Base-by-base conservation (phyloP, 441 rosid genomes). In the Eutrema salsugineum region DNA sequence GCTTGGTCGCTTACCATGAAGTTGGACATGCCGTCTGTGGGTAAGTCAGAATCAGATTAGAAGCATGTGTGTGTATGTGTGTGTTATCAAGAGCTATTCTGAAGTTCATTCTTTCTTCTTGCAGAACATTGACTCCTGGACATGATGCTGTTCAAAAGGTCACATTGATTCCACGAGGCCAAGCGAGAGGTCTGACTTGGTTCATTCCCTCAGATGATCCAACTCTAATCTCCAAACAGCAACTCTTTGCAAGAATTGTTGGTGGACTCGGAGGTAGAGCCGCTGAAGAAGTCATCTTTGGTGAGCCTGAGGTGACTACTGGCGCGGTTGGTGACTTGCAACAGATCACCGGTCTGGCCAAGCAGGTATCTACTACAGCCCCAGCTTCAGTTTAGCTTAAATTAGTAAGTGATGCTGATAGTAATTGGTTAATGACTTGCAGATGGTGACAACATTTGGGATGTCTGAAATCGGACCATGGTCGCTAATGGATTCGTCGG, bases 381-480 rank as follows among this genome's bases (percentile, higher is more conserved):
- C 49, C 30, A 69, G 33, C 20, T 53, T 62, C 65, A 43, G 33
- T 40, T 58, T 55, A 12, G 30, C 24, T 36, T 38, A 62, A 53
- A 48, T 6, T 22, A 48, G 17, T 16, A 3, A n/a, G 35, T 66
- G 16, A 32, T 54, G 12, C 2, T 51, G 38, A 49, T 44, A 5
- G n/a, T 30, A 19, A 1, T 4, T 43, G 14, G 27, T 38, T 10
- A 28, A 44, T n/a, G 53, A 17, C 44, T 22, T 77, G 71, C 90
- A 94, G 97, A 94, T 91, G 97, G 97, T 94, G 44, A 85, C 90
- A 51, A 91, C 97, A 40, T 94, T 94, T 55, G 97, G 97, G 16
- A 94, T 94, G 97, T 94, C 99, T 14, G 97, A 94, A 50, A 94
- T 94, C 10, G 97, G 97, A 5, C 99, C 99, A n/a, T 90, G 97